These are phyloP conservation scores for Amphichorda felina DNA, from an alignment of 2,329 filamentous ascomycete species.

Conservation along the genomic window DNA sequence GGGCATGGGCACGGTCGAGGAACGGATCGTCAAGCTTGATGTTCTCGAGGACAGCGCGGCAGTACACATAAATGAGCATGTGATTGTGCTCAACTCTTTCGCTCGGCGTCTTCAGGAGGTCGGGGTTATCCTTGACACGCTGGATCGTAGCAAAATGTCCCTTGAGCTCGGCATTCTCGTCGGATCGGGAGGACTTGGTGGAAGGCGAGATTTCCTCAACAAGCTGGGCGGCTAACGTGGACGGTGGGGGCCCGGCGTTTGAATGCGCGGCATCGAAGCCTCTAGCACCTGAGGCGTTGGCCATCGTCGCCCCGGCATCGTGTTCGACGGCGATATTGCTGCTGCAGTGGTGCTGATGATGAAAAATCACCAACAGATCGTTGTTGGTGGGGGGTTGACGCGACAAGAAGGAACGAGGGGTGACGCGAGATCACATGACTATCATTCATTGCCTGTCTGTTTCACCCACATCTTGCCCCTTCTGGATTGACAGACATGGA, in stretches of 20 bases:
- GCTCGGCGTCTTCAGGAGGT: constrained; percentile 45
- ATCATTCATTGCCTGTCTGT: too few species aligned
- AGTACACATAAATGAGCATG: constrained; percentile 74
- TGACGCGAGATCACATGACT: constrained; percentile 11
- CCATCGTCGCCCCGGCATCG: constrained; percentile 17
- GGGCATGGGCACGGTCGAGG: constrained; percentile 39
- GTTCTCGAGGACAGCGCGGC: constrained; percentile 64
- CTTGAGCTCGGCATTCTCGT: constrained; percentile 63
- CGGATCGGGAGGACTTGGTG: constrained; percentile 45
- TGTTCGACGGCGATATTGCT: constrained; percentile 2
- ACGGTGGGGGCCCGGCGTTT: constrained; percentile 42
- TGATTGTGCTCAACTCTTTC: constrained; percentile 68
- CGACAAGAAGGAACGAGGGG: constrained; percentile 6
- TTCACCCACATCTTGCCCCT: too few species aligned
- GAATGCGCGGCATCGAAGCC: constrained; percentile 8
- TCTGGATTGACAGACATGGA: not conserved
- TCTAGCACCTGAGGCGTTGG: constrained; percentile 8
- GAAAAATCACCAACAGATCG: not conserved
- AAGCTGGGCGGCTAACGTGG: constrained; percentile 78
- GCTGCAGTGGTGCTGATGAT: not conserved
- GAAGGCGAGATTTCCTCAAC: constrained; percentile 67
- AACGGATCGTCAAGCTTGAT: constrained; percentile 59
- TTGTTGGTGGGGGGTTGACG: constrained; percentile 4
- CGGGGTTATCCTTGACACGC: constrained; percentile 36
- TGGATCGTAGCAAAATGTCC: constrained; percentile 51